Evolutionary conservation across 2,329 filamentous ascomycete species (phyloP).

Genomic region (Amauroascus niger): DNA sequence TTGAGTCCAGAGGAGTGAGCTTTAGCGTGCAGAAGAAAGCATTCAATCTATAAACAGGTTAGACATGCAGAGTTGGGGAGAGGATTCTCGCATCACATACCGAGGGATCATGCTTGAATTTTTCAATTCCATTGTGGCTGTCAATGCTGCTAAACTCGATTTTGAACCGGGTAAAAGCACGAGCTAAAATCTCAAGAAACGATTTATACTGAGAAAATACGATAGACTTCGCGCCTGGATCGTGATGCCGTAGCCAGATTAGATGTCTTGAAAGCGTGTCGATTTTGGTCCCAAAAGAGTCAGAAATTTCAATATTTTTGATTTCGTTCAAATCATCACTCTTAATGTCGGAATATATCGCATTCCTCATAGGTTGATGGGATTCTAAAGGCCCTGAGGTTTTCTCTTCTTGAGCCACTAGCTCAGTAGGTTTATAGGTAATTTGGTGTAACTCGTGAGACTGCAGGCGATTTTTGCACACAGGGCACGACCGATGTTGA

Average conservation of each 20-base stretch:
- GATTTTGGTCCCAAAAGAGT: constrained; percentile 79
- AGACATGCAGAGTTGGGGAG: neutral
- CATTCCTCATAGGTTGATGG: constrained; percentile 30
- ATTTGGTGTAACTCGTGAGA: constrained; percentile 71
- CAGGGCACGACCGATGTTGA: constrained; percentile 65
- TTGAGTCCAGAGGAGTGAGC: constrained; percentile 84
- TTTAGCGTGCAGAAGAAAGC: constrained; percentile 80
- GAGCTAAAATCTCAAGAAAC: constrained; percentile 64
- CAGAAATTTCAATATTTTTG: constrained; percentile 63
- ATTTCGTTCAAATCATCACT: constrained; percentile 65
- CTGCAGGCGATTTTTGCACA: constrained; percentile 65
- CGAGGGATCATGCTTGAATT: constrained; percentile 64
- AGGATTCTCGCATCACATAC: constrained; percentile 23
- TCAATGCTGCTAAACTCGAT: constrained; percentile 67
- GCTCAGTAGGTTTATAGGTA: constrained; percentile 64
- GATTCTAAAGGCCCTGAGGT: constrained; percentile 23
- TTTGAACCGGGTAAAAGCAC: constrained; percentile 59
- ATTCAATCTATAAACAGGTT: constrained; percentile 49
- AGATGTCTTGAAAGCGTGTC: constrained; percentile 74
- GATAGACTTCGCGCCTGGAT: constrained; percentile 81
- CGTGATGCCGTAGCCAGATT: constrained; percentile 71
- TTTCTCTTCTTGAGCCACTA: constrained; percentile 54
- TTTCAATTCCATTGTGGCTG: constrained; percentile 56
- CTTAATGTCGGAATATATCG: constrained; percentile 71
- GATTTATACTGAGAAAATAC: constrained; percentile 87